Percentiles rank a stretch among this genome's conserved stretches.
Conservation (phyloP, 1,284 basidiomycete genomes). For the Malassezia sympodialis region DNA sequence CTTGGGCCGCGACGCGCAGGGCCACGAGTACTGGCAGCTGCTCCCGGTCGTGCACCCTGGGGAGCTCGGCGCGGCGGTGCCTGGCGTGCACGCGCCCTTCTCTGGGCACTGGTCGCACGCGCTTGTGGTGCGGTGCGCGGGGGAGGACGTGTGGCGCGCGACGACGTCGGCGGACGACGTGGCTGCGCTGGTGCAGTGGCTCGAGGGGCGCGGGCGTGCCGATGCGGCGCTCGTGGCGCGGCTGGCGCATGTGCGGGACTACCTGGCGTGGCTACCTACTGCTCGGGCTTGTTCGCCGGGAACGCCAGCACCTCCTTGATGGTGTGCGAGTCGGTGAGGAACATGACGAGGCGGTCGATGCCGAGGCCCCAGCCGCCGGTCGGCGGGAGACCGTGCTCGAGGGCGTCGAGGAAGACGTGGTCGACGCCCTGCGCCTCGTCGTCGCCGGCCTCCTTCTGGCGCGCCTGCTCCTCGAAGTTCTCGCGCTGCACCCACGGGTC, state of each 20-base stretch:
- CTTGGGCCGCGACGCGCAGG: conserved; percentile 17
- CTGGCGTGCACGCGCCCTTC: background rate
- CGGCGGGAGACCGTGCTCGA: conserved; percentile 93
- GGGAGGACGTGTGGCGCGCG: conserved; percentile 3
- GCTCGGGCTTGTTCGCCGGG: conserved; percentile 73
- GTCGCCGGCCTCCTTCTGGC: conserved; percentile 91
- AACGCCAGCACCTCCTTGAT: conserved; percentile 82
- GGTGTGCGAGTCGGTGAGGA: conserved; percentile 51
- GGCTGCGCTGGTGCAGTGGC: background rate
- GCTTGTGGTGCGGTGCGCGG: conserved; percentile 1
- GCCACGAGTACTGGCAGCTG: conserved; percentile 22
- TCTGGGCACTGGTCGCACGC: conserved; percentile 13
- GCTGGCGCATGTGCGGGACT: conserved; percentile 5
- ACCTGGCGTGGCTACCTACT: conserved; percentile 5
- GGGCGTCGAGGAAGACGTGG: conserved; percentile 53
- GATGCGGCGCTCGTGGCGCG: background rate
- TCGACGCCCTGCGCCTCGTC: conserved; percentile 97
- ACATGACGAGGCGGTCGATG: conserved; percentile 30
- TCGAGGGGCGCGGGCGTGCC: background rate
- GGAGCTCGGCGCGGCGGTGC: background rate
- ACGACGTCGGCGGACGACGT: conserved; percentile 1
- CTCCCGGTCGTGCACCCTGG: conserved; percentile 3
- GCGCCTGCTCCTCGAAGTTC: conserved; percentile 81
- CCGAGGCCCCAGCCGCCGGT: conserved; percentile 62
- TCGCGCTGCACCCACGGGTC: conserved; percentile 66